Evolutionary conservation across 2,329 filamentous ascomycete genomes (phyloP), one percentile per base, ranked within the genome.

Genomic region (Trichoderma afroharzianum): DNA sequence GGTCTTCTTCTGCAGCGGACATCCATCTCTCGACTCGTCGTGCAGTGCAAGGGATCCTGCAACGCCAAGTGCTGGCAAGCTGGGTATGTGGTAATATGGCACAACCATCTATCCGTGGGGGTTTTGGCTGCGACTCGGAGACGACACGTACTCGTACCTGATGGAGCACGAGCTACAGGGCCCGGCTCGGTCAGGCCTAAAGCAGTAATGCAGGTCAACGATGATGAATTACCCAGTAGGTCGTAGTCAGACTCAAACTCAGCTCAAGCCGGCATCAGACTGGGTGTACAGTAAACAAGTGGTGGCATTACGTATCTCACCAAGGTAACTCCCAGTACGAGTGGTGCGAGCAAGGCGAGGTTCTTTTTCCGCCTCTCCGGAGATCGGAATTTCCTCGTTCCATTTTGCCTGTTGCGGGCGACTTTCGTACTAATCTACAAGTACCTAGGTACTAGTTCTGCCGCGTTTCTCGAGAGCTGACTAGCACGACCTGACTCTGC

Each of bases 121-220:
- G 55, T 50, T 63, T 58, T 7, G 55, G 26, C 11, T 36, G 33
- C 64, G 63, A 58, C 50, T 43, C 63, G 18, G 24, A 57, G 32
- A 57, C 36, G 36, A 43, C 36, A 43, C 36, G 36, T 43, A 18
- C 15, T 43, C 24, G 63, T 58, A 26, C 18, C 14, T 28, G 32
- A 43, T 21, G 33, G 47, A 67, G 63, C 24, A 36, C 50, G 21
- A 33, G 63, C 43, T 57, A 7, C 55, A 59, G 36, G 39, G 11
- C 36, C 33, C 36, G 30, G 33, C 64, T 68, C 64, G 64, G 33
- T 47, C 64, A 68, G 18, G 55, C 33, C 64, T 26, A 68, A 59
- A 68, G 36, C 36, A 68, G 64, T 39, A 59, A 68, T 68, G 55
- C 53, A 68, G 64, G 55, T 68, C 64, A 68, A 43, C 64, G 64